These are phyloP conservation scores for Torulaspora delbrueckii DNA, from an alignment of 805 yeast genomes.

Conservation along the genomic window DNA sequence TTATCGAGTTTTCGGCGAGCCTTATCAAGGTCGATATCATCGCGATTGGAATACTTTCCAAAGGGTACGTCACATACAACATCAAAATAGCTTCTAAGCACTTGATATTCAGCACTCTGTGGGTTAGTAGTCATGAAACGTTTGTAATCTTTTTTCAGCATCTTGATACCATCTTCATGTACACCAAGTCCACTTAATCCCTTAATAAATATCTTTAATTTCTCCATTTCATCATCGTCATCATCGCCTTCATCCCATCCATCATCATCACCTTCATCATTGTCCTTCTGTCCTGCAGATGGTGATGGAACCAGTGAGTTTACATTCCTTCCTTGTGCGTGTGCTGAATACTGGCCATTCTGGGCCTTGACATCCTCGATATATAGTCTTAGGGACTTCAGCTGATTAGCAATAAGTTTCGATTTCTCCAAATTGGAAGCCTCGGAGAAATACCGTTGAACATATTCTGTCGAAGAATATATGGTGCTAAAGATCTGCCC, in stretches of 20 bases:
- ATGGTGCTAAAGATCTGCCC: constrained; percentile 39
- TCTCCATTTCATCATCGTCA: constrained; percentile 41
- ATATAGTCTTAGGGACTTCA: constrained; percentile 46
- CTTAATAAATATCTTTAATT: constrained; percentile 32
- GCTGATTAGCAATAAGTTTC: constrained; percentile 50
- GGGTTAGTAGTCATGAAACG: constrained; percentile 49
- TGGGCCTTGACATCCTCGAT: constrained; percentile 44
- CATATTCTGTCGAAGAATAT: constrained; percentile 31
- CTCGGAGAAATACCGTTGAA: constrained; percentile 46
- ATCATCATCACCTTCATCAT: constrained; percentile 26
- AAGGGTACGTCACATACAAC: constrained; percentile 62
- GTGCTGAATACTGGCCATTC: neutral
- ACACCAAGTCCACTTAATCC: constrained; percentile 28
- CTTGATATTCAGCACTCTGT: constrained; percentile 61
- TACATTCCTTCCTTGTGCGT: neutral
- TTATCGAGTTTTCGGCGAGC: constrained; percentile 58
- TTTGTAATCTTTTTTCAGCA: constrained; percentile 47
- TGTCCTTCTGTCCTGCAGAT: constrained; percentile 10
- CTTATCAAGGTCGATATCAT: constrained; percentile 41
- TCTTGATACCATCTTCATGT: constrained; percentile 40
- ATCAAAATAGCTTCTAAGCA: constrained; percentile 58
- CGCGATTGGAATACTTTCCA: constrained; percentile 35
- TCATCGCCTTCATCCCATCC: constrained; percentile 34
- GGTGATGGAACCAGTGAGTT: neutral
- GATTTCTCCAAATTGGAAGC: constrained; percentile 51